Evolutionary conservation across 768 basidiomycete genomes (phyloP), one percentile per base, ranked within the genome.

Genomic region (Astraeus odoratus): DNA sequence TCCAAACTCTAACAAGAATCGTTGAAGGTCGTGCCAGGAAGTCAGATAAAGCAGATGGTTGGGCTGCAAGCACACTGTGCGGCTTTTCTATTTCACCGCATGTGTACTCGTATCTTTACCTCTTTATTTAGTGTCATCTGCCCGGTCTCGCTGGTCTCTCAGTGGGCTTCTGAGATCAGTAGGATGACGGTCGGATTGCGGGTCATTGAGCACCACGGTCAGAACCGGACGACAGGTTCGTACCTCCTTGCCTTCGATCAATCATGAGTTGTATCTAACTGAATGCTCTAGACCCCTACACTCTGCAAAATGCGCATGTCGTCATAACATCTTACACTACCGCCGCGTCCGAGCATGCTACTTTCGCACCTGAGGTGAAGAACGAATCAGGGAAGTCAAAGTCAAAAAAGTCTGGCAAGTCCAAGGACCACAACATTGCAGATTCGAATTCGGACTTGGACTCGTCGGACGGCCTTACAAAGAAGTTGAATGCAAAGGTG

Each of bases 241-340:
- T 56, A 1, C 29, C 13, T 23, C 27, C 22, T 20, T 33, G 22
- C 19, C 25, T 34, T 33, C 6, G 5, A 35, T 19, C 26, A 42
- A n/a, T 31, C 10, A 3, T n/a, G 7, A 18, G 4, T 20, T 10
- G 46, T 16, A 43, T 48, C 9, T 31, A 19, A 19, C 36, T 9
- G 22, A 13, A 30, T 36, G 42, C 13, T 29, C 4, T 43, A 86
- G 86, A 86, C 53, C 79, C 81, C 4, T 57, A 55, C 1, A 63
- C 58, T 6, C 65, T 89, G 12, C 64, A 69, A 37, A 71, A 68
- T 40, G 71, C 76, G 1, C 81, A 87, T 47, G 77, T 93, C 8
- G 81, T 93, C 8, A 73, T 97, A 38, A 96, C 94, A 1, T 91
- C 93, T 0, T 97, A 96, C 57, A 76, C 83, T 36, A 87, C 81